Evolutionary conservation across 1,284 basidiomycete genomes (phyloP), one percentile per base, ranked within the genome.

Genomic region (Inonotus obliquus): DNA sequence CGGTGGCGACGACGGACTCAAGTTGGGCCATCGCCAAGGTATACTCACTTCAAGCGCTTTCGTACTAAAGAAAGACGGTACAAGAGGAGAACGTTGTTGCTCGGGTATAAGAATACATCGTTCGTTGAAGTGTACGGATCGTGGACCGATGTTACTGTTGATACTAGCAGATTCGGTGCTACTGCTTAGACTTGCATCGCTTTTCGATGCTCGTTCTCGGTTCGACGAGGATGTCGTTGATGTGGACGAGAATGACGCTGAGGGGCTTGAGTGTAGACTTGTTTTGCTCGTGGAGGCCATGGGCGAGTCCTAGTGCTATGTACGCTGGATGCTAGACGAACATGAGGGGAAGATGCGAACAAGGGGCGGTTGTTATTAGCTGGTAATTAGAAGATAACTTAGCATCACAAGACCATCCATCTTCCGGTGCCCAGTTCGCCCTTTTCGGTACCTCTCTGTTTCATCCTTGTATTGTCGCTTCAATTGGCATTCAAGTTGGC

Each of bases 31-130:
- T 23, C 49, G 23, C 61, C 61, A 62, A 27, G 49, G 27, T 14
- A 54, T 55, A 27, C 54, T 54, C 10, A 61, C 27, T 25, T 52
- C 47, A 38, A 61, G 35, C 39, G 63, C 61, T 7, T 45, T 38
- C 13, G 61, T 61, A 4, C 63, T 48, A 17, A 56, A 60, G 19
- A 17, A 17, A 1, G 17, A 21, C 17, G 41, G 41, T n/a, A 21
- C 41, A 44, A 11, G 19, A 1, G 41, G 41, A 39, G 38, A 39
- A n/a, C 17, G 7, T 10, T 25, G 37, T 27, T 45, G 44, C 29
- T 57, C 47, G 6, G 63, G 63, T 19, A 64, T 64, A 27, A 64
- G 60, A 14, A 61, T 54, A 35, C 63, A 64, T 6, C 51, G 49
- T 21, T 64, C 63, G 32, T 62, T 35, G 56, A 64, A 64, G 14